These are phyloP conservation scores for Geotrichum histeridarum DNA, from an alignment of 1,139 yeast species.

Conservation along the genomic window DNA sequence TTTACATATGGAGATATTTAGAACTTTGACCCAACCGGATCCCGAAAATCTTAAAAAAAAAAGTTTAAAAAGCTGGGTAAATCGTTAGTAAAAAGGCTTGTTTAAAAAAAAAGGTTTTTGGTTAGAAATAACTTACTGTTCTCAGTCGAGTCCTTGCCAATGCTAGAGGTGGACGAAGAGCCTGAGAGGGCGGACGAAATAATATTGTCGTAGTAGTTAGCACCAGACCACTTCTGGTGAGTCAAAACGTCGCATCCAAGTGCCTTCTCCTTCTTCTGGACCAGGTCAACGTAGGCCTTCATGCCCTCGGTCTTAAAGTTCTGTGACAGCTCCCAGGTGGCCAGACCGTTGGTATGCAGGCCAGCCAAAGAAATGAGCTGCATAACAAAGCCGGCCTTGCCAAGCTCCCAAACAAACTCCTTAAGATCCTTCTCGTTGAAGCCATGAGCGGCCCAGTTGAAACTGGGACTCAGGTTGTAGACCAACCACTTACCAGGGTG, in stretches of 20 bases:
- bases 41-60: not conserved
- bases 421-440: constrained; percentile 45
- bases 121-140: constrained; percentile 20
- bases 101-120: no score
- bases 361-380: constrained; percentile 56
- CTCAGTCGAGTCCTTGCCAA: constrained; percentile 49
- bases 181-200: constrained; percentile 45
- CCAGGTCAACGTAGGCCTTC: constrained; percentile 52
- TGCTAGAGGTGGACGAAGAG: constrained; percentile 44
- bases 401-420: constrained; percentile 51
- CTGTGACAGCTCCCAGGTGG: constrained; percentile 47
- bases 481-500: constrained; percentile 54
- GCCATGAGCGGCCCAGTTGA: constrained; percentile 56
- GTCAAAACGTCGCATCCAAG: constrained; percentile 49
- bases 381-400: constrained; percentile 49
- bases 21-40: not conserved
- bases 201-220: constrained; percentile 48
- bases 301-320: constrained; percentile 49
- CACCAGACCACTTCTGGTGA: constrained; percentile 60
- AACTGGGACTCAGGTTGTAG: constrained; percentile 54
- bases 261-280: constrained; percentile 46
- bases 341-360: constrained; percentile 47
- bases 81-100: not conserved
- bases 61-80: not conserved
- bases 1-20: not conserved